phyloP scores from a whole-genome alignment of 2,329 filamentous ascomycete genomes.

The Aspergillus spinulosporus region DNA sequence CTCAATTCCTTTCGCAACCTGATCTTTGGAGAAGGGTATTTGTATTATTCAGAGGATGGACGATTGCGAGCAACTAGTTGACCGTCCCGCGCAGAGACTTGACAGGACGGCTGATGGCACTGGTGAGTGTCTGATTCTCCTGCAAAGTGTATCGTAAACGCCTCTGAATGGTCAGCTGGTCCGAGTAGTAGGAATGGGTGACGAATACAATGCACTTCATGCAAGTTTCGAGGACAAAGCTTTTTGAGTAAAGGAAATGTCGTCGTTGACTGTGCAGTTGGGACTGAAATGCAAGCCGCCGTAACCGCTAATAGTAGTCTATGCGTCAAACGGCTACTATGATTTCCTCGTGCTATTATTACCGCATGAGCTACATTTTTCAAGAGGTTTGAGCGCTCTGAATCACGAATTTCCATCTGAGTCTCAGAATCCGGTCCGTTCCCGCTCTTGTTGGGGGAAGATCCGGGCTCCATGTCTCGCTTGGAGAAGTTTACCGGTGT shows the following conservation, averaged over 20 bases:
- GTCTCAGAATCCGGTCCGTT: conserved; percentile 3
- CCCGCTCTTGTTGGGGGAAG: not conserved
- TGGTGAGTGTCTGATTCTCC: too few species aligned
- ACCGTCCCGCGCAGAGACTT: too few species aligned
- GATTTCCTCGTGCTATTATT: not conserved
- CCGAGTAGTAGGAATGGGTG: not conserved
- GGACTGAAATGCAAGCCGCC: conserved; percentile 3
- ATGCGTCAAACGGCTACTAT: not conserved
- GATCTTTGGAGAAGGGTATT: too few species aligned
- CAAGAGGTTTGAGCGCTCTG: not conserved
- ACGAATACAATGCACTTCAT: not conserved
- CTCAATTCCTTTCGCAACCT: too few species aligned
- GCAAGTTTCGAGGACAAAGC: not conserved
- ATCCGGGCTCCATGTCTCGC: conserved; percentile 15
- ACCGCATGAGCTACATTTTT: not conserved
- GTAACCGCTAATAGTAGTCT: conserved; percentile 3
- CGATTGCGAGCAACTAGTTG: too few species aligned
- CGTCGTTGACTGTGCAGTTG: not conserved
- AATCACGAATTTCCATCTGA: conserved; percentile 11
- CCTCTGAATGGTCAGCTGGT: not conserved
- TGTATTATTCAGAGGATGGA: too few species aligned
- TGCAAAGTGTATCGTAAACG: too few species aligned
- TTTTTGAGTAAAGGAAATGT: conserved; percentile 4
- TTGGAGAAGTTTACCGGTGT: not conserved
- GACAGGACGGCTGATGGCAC: too few species aligned